A percentile compares a stretch with the other conserved stretches of the same genome.
These are phyloP conservation scores for Saksenaea oblongispora DNA, from an alignment of 371 early-diverging fungal genomes.

Conservation along the genomic window DNA sequence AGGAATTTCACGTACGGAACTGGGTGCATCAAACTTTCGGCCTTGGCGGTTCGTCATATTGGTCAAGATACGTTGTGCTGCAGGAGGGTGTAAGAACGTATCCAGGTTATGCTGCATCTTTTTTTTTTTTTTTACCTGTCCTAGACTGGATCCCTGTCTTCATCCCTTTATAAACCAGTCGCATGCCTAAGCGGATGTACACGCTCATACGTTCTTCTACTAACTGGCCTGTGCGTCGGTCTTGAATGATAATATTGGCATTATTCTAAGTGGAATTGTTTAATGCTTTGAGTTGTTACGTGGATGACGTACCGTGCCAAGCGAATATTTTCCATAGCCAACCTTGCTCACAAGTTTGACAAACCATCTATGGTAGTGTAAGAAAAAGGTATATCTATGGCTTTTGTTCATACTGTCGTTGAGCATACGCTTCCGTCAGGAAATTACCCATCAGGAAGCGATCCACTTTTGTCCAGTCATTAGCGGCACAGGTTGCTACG, in stretches of 20 bases:
- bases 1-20: conserved; percentile 68
- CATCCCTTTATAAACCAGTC: conserved; percentile 71
- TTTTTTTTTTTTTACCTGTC: conserved; percentile 22
- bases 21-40: conserved; percentile 71
- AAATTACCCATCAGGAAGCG: conserved; percentile 77
- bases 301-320: conserved; percentile 66
- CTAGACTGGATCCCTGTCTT: conserved; percentile 48
- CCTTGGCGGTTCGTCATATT: conserved; percentile 78
- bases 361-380: conserved; percentile 62
- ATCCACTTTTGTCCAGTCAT: conserved; percentile 65
- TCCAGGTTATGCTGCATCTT: conserved; percentile 9
- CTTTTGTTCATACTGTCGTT: conserved; percentile 45
- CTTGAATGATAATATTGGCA: conserved; percentile 82
- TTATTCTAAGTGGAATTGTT: conserved; percentile 44
- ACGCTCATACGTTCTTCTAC: conserved; percentile 85
- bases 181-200: conserved; percentile 84
- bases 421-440: conserved; percentile 76
- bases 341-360: conserved; percentile 75
- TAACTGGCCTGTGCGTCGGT: conserved; percentile 71
- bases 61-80: conserved; percentile 57
- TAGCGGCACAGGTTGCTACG: conserved; percentile 72
- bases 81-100: background rate
- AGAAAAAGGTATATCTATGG: background rate
- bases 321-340: conserved; percentile 72
- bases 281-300: no score